Percentiles rank a stretch among this genome's conserved stretches.
These are phyloP conservation scores for Leishmania arabica DNA, from an alignment of 208 protist genomes.

Conservation along the genomic window DNA sequence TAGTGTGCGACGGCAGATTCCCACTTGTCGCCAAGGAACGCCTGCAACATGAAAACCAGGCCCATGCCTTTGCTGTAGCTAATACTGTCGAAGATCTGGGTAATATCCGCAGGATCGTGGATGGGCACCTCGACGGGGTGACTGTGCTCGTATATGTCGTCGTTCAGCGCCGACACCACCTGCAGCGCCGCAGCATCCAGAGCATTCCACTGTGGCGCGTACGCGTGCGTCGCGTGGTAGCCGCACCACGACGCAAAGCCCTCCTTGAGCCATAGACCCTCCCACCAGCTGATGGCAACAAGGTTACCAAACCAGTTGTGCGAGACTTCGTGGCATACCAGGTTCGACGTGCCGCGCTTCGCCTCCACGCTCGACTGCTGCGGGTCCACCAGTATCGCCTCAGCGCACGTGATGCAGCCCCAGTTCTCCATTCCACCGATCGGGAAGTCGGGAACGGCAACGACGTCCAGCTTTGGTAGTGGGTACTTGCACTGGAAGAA, in stretches of 20 bases:
- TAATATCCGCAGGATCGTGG: slow-evolving; percentile 89
- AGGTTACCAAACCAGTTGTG: slow-evolving; percentile 99
- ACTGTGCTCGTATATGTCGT: slow-evolving; percentile 92
- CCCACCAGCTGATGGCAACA: slow-evolving; percentile 99
- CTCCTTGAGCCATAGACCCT: slow-evolving; percentile 99
- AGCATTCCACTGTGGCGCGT: slow-evolving; percentile 89
- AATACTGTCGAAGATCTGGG: slow-evolving; percentile 98
- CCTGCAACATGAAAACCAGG: slow-evolving; percentile 94
- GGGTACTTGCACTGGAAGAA: slow-evolving; percentile 93
- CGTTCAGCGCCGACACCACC: slow-evolving; percentile 71
- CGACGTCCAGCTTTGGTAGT: slow-evolving; percentile 97
- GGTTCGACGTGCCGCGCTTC: slow-evolving; percentile 83
- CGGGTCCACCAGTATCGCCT: slow-evolving; percentile 86
- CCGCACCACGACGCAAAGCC: slow-evolving; percentile 98
- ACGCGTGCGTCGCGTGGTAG: slow-evolving; percentile 71
- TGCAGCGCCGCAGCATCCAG: slow-evolving; percentile 80
- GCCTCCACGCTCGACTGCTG: slow-evolving; percentile 49
- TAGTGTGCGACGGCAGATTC: slow-evolving; percentile 89
- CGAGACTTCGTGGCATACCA: slow-evolving; percentile 97
- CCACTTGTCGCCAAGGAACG: slow-evolving; percentile 92
- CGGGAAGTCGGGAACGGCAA: slow-evolving; percentile 96
- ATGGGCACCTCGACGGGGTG: slow-evolving; percentile 98
- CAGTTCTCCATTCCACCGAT: slow-evolving; percentile 98
- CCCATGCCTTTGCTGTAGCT: slow-evolving; percentile 96
- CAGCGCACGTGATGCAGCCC: slow-evolving; percentile 95